These are phyloP conservation scores for Pseudonitzschia multiseries DNA, from an alignment of 108 stramenopile species.

Conservation along the genomic window DNA sequence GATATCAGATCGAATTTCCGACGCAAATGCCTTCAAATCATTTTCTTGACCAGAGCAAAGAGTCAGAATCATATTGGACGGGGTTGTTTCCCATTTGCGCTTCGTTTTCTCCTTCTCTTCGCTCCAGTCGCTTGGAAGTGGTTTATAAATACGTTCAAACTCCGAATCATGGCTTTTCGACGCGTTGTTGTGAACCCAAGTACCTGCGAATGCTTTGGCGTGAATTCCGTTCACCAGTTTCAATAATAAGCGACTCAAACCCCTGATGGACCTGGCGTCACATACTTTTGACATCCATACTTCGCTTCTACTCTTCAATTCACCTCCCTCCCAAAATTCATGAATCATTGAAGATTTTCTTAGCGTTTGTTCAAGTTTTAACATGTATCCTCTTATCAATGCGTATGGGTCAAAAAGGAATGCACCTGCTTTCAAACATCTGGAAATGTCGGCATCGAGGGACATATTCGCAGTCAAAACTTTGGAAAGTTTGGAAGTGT, in stretches of 20 bases:
- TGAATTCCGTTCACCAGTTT: constrained; percentile 59
- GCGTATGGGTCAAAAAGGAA: constrained; percentile 49
- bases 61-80: constrained; percentile 20
- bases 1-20: constrained; percentile 23
- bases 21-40: constrained; percentile 24
- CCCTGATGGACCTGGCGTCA: constrained; percentile 41
- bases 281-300: constrained; percentile 48
- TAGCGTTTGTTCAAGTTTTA: constrained; percentile 45
- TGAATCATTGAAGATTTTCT: constrained; percentile 52
- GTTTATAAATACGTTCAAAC: constrained; percentile 22
- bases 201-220: constrained; percentile 48
- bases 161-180: constrained; percentile 27
- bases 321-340: constrained; percentile 49
- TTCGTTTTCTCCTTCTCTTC: constrained; percentile 19
- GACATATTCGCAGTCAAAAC: constrained; percentile 28
- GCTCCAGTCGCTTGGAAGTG: constrained; percentile 33
- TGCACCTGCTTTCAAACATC: constrained; percentile 12
- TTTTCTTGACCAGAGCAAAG: constrained; percentile 25
- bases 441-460: constrained; percentile 22
- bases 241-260: constrained; percentile 49
- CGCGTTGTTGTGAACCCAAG: constrained; percentile 50
- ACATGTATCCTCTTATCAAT: constrained; percentile 52
- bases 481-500: constrained; percentile 23
- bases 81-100: constrained; percentile 40
- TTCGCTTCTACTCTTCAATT: constrained; percentile 20